phyloP scores from a whole-genome alignment of 148 eudicot genomes.

The Bassia scoparia region DNA sequence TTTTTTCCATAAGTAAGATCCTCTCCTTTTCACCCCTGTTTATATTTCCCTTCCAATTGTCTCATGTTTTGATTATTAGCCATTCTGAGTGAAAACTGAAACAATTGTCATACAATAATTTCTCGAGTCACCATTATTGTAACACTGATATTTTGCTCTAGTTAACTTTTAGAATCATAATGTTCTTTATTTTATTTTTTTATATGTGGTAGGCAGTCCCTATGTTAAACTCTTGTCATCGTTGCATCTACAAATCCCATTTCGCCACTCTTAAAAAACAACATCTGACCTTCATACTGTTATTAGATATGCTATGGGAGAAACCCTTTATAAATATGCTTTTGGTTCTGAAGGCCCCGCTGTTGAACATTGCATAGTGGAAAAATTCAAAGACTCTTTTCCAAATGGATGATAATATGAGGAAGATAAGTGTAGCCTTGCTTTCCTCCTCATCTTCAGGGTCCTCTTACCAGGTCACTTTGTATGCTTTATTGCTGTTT shows the following conservation, averaged over 20 bases:
- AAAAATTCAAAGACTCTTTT: too few relatives aligned
- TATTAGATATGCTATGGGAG: not conserved
- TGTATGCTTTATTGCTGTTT: not conserved
- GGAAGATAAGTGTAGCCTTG: not conserved
- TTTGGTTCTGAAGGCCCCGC: not conserved
- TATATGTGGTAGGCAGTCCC: not conserved
- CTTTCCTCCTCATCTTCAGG: not conserved
- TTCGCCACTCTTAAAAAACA: not conserved
- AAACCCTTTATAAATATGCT: not conserved
- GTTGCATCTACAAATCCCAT: not conserved
- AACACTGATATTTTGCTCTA: not conserved
- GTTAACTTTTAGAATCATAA: not conserved
- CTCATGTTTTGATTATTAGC: not conserved
- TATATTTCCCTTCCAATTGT: too few relatives aligned
- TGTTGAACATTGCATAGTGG: not conserved
- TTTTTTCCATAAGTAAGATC: too few relatives aligned
- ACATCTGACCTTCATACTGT: not conserved
- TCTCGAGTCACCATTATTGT: not conserved
- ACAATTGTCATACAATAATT: not conserved
- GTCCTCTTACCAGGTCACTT: not conserved
- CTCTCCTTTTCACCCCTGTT: too few relatives aligned
- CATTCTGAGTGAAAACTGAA: not conserved
- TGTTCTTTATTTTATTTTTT: too few relatives aligned
- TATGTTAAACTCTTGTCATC: not conserved
- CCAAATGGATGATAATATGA: not conserved